Evolutionary conservation across 1,284 basidiomycete genomes (phyloP), one percentile per base, ranked within the genome.

Genomic region (Cutaneotrichosporon daszewskae): DNA sequence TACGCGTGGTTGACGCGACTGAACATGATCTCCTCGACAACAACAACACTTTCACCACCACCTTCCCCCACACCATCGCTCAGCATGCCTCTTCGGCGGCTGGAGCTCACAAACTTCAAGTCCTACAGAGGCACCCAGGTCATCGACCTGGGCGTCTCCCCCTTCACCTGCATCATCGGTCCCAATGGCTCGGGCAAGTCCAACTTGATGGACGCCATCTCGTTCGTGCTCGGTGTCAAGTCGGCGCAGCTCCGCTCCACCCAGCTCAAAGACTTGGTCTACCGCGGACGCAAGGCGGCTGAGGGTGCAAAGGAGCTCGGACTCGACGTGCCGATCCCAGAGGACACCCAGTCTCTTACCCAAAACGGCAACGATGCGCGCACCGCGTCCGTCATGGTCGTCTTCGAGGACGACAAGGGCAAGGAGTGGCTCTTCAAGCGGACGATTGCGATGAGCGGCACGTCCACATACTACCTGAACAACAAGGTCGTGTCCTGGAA

Each of bases 191-290:
- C 92, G 4, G 95, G 95, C 54, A 98, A 99, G 69, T 94, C 89
- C 26, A 99, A 99, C 68, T 80, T 98, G 52, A 98, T 98, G 95
- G 95, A 99, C 68, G 95, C 95, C 44, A 96, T 99, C 57, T 98
- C 95, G 3, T 98, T 98, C 66, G 95, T 98, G 5, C 82, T 99
- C 9, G 94, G 95, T 24, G 86, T 98, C 36, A 90, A 92, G 74
- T 90, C 87, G 44, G 85, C 84, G 1, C 90, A 97, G 58, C 78
- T 99, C 18, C 80, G 95, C 34, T 90, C 87, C 58, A 88, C 87
- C 38, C 91, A 97, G 60, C 77, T 98, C 25, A 89, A 86, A 59
- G 95, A 98, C 68, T 77, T 98, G 33, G 87, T 99, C 11, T 98
- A 96, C 71, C 85, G 94, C 27, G 90, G 89, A 14, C 74, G 91